A percentile compares a stretch with the other conserved stretches of the same genome.
phyloP scores from a whole-genome alignment of 805 yeast species.

The Metschnikowia orientalis region DNA sequence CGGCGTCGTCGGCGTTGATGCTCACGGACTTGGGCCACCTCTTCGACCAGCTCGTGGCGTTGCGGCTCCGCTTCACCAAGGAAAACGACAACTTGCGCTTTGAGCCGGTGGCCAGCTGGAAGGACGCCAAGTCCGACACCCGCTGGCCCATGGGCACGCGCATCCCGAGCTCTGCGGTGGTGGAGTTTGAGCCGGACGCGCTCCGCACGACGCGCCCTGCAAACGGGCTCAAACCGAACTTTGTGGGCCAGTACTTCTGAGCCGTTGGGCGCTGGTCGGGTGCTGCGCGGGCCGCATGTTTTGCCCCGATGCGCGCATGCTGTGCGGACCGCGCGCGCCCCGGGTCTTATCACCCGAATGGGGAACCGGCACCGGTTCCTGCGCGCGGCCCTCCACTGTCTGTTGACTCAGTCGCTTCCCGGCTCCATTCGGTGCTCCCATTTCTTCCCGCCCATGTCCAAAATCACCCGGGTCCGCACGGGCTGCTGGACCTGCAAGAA shows the following conservation, averaged over 20 bases:
- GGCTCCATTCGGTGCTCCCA: too few relatives aligned
- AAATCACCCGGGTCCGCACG: constrained; percentile 48
- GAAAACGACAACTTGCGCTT: constrained; percentile 40
- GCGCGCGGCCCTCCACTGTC: too few relatives aligned
- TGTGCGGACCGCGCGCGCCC: too few relatives aligned
- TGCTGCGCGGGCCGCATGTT: constrained; percentile 2
- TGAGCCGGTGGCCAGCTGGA: constrained; percentile 34
- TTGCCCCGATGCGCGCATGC: constrained; percentile 2
- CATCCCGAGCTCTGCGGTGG: constrained; percentile 30
- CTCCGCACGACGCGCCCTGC: neutral
- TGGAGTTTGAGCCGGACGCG: constrained; percentile 22
- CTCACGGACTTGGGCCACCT: constrained; percentile 34
- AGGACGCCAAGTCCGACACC: constrained; percentile 32
- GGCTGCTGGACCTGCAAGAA: constrained; percentile 58
- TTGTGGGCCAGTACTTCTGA: constrained; percentile 4
- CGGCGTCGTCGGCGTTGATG: constrained; percentile 30
- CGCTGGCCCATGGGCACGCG: constrained; percentile 41
- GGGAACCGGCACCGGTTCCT: too few relatives aligned
- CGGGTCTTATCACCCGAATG: too few relatives aligned
- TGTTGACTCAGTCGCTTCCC: too few relatives aligned
- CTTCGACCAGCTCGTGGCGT: constrained; percentile 38
- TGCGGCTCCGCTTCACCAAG: constrained; percentile 39
- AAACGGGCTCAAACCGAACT: constrained; percentile 1
- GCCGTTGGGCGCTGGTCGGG: neutral
- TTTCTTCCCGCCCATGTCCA: constrained; percentile 26